Base-by-base conservation (phyloP, 768 basidiomycete genomes). In the Cubamyces lactineus region DNA sequence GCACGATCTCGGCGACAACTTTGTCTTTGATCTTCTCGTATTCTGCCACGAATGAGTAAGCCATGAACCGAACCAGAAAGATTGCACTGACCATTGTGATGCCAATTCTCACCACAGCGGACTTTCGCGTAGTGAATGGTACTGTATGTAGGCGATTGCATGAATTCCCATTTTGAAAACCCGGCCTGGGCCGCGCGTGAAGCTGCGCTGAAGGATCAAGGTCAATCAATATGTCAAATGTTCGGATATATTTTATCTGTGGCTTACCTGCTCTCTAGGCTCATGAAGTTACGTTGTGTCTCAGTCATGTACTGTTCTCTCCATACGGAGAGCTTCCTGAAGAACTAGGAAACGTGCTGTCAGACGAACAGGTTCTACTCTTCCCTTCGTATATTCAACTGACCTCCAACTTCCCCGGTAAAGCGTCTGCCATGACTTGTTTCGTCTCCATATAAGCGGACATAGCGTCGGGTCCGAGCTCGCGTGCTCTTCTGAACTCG, bases 141-240 rank as follows among this genome's bases (percentile, higher is more conserved):
- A 2, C 77, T 76, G 67, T 78, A 87, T 2, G 76, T 61, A 2
- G 73, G 74, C 3, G 75, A 72, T 13, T 73, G 72, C 38, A 81
- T 34, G 23, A 88, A 70, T 62, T 85, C 79, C 24, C 62, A 65
- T 15, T 72, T 66, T 1, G 74, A 60, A 77, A 82, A 86, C 6
- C 83, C 84, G 62, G 80, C 67, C 3, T 48, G n/a, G 0, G 47
- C 13, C 0, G 82, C 81, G 26, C 79, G 64, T 0, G 0, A 0
- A 50, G 66, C 70, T 19, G 75, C 75, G 53, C 85, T 86, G 50
- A 9, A 63, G 34, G 26, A 7, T 12, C 24, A 12, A 45, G 26
- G 34, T 34, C 34, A 38, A 41, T 42, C 24, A 24, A n/a, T n/a
- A n/a, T n/a, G n/a, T n/a, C n/a, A n/a, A n/a, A n/a, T n/a, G n/a